A percentile compares a stretch with the other conserved stretches of the same genome.
phyloP scores from a whole-genome alignment of 2,329 filamentous ascomycete species.

The Bimuria novae-zelandiae region DNA sequence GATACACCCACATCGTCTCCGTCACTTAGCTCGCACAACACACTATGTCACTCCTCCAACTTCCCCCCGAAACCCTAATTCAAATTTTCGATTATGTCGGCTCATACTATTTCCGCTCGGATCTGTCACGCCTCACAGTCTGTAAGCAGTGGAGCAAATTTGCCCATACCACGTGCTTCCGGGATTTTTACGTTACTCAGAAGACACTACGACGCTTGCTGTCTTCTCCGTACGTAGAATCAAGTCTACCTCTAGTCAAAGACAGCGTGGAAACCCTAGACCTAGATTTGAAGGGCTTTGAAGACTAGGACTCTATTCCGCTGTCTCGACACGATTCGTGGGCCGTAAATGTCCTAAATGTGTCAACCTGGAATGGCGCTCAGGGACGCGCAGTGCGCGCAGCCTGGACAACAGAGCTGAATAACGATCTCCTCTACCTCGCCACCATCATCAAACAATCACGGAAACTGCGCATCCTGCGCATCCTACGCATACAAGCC shows the following conservation, averaged over 20 bases:
- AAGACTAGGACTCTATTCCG: constrained; percentile 23
- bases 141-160: constrained; percentile 27
- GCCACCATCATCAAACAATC: constrained; percentile 23
- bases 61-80: constrained; percentile 23
- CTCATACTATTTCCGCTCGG: constrained; percentile 25
- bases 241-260: constrained; percentile 24
- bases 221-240: constrained; percentile 23
- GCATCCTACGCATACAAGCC: too few relatives aligned
- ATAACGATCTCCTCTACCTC: constrained; percentile 22
- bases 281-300: constrained; percentile 24
- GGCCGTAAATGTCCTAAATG: constrained; percentile 14
- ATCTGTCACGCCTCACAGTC: constrained; percentile 26
- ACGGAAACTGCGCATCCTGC: constrained; percentile 23
- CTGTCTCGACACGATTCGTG: constrained; percentile 15
- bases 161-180: constrained; percentile 24
- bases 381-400: constrained; percentile 17
- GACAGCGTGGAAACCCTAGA: constrained; percentile 25
- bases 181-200: constrained; percentile 22
- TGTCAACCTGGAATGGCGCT: constrained; percentile 17
- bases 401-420: constrained; percentile 25
- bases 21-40: constrained; percentile 19
- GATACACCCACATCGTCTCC: constrained; percentile 12
- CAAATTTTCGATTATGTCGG: constrained; percentile 25
- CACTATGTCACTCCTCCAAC: constrained; percentile 26
- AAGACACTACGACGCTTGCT: constrained; percentile 23